Base-by-base conservation (phyloP, 2,329 filamentous ascomycete genomes). In the Eurotiales sp. region DNA sequence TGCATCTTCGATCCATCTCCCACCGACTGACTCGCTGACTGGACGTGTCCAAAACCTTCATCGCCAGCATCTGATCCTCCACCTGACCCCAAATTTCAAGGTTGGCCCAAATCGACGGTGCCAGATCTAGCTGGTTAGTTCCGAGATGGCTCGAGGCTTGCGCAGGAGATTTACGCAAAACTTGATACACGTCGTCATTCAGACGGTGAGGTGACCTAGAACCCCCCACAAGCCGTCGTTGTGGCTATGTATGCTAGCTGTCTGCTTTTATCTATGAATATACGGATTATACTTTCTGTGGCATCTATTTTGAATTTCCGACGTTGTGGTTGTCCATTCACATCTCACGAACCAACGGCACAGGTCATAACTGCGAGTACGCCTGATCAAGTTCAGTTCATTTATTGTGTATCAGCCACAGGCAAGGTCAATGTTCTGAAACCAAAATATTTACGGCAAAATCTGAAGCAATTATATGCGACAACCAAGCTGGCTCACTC, bases 91-190 rank as follows among this genome's bases (percentile, higher is more conserved):
- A 32, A 15, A 48, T 34, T 21, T 37, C 47, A 50, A 43, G 45
- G 10, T 29, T 25, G 29, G 36, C 40, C 34, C 46, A 41, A 14
- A 29, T 23, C 17, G 40, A 47, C 46, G 51, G 51, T 17, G 46
- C 41, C 30, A 34, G 40, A 50, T 21, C 4, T 50, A 14, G 39
- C 36, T 29, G 29, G 40, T 40, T 53, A 53, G 51, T 15, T 44
- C 27, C 47, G 37, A 17, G 39, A 40, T 50, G 36, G 29, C 39
- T 37, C 17, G 21, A 34, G 37, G 29, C 47, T 42, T 43, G 39
- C 17, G 37, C 29, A 52, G 51, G 51, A 49, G 39, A 49, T 49
- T 53, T 53, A 40, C 25, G 39, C 41, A 40, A 21, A n/a, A 43
- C 12, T 37, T 27, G 8, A 27, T 32, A 50, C 47, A 50, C 23